Conservation (phyloP, 768 basidiomycete species). For the Psilocybe sp. region DNA sequence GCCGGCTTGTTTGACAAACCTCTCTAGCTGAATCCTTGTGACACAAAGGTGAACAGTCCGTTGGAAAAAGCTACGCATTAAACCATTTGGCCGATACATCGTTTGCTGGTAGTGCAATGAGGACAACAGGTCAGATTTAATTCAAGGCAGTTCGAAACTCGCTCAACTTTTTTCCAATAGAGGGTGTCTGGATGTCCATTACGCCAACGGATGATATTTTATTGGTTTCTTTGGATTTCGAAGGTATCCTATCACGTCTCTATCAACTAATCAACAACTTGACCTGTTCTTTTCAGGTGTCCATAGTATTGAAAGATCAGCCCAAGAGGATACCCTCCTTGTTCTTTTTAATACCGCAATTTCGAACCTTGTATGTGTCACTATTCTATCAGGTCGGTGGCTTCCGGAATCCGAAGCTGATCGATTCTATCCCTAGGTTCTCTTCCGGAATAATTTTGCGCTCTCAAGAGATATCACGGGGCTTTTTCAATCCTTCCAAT, state of each 20-base stretch:
- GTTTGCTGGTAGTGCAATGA: constrained; percentile 64
- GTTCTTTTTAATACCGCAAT: constrained; percentile 66
- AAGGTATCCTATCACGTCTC: constrained; percentile 36
- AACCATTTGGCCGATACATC: constrained; percentile 65
- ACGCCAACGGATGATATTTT: constrained; percentile 54
- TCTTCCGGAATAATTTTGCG: constrained; percentile 67
- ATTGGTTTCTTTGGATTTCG: constrained; percentile 62
- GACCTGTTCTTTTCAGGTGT: constrained; percentile 36
- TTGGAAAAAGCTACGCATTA: constrained; percentile 57
- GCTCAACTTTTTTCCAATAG: constrained; percentile 15
- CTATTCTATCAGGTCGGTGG: not conserved
- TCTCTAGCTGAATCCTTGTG: not conserved
- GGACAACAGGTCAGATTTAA: constrained; percentile 42
- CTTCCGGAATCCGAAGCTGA: too few relatives aligned
- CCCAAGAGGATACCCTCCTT: constrained; percentile 61
- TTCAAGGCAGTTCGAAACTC: not conserved
- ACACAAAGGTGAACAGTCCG: constrained; percentile 52
- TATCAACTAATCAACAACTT: too few relatives aligned
- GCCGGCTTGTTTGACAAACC: not conserved
- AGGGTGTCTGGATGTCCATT: constrained; percentile 68
- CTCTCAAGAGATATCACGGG: constrained; percentile 57
- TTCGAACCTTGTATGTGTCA: constrained; percentile 50
- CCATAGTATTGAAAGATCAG: constrained; percentile 60
- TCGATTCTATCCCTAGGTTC: constrained; percentile 34
- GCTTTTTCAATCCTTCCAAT: constrained; percentile 61